These are phyloP conservation scores for Sextonia rubra DNA, from an alignment of 164 flowering plant species.

Conservation along the genomic window DNA sequence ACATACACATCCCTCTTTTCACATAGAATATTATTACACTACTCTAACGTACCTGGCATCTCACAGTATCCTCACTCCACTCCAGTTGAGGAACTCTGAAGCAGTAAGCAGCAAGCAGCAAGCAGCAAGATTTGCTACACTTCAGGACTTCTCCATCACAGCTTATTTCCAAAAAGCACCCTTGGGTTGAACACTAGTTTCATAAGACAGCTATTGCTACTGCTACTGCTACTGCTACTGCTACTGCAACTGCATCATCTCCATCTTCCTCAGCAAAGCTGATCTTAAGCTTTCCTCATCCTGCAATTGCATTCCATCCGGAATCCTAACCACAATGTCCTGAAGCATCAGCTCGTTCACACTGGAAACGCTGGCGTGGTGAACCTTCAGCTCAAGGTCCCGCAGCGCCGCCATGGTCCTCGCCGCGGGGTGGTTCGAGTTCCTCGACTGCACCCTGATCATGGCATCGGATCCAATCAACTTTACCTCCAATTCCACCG, in stretches of 20 bases:
- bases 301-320: slow-evolving; percentile 26
- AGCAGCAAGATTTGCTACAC: too few species aligned
- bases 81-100: too few species aligned
- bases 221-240: too few species aligned
- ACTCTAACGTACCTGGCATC: too few species aligned
- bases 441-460: slow-evolving; percentile 59
- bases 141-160: too few species aligned
- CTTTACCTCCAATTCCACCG: slow-evolving; percentile 53
- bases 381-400: slow-evolving; percentile 51
- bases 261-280: slow-evolving; percentile 28
- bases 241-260: neutral
- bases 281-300: slow-evolving; percentile 39
- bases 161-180: too few species aligned
- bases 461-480: slow-evolving; percentile 59
- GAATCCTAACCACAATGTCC: slow-evolving; percentile 56
- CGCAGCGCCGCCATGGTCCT: slow-evolving; percentile 54
- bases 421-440: slow-evolving; percentile 47
- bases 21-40: too few species aligned
- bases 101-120: too few species aligned
- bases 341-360: slow-evolving; percentile 65
- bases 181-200: too few species aligned
- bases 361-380: slow-evolving; percentile 61
- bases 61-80: too few species aligned
- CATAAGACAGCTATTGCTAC: too few species aligned
- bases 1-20: too few species aligned